Base-by-base conservation (phyloP, 768 basidiomycete genomes). In the Boletellus ananas region DNA sequence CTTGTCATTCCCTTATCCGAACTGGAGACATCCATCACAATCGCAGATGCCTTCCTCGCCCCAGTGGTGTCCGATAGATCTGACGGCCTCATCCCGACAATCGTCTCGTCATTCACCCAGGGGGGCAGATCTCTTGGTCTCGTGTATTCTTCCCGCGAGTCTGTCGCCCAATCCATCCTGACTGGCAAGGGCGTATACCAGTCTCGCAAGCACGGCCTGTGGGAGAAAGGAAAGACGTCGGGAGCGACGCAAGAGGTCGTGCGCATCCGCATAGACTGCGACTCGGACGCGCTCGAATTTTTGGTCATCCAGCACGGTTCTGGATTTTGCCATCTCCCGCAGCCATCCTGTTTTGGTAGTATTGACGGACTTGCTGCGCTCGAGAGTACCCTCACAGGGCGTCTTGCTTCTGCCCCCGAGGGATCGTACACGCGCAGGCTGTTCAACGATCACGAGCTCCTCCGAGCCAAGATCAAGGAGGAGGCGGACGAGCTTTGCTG, bases 401-500 rank as follows among this genome's bases (percentile, higher is more conserved):
- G 96, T 36, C 72, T 89, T 39, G 70, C 72, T 31, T 78, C 80
- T 21, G 92, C 95, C 0, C 94, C 94, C 0, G 84, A 85, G 57
- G 94, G 93, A 6, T 94, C 90, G 1, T 99, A 99, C 69, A 98
- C 96, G 16, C 82, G 79, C 44, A 75, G 91, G 46, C 72, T 99
- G 23, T 96, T 98, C 70, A 75, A 78, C 37, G 90, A 97, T 64
- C 72, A 85, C 5, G 79, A 77, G 40, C 76, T 99, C n/a, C 74
- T 98, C 39, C 80, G 77, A 40, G 86, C 93, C 45, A 99, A 99
- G 75, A 93, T 99, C 56, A 91, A 89, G 84, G 96, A 99, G 69
- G 96, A 99, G 67, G 96, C 96, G 0, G 90, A 95, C 59, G 96
- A 99, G 68, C 79, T 99, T n/a, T 95, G 93, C 65, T 76, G 77